Evolutionary conservation across 2,329 filamentous ascomycete genomes (phyloP), one percentile per base, ranked within the genome.

Genomic region (Fusarium floridanum): DNA sequence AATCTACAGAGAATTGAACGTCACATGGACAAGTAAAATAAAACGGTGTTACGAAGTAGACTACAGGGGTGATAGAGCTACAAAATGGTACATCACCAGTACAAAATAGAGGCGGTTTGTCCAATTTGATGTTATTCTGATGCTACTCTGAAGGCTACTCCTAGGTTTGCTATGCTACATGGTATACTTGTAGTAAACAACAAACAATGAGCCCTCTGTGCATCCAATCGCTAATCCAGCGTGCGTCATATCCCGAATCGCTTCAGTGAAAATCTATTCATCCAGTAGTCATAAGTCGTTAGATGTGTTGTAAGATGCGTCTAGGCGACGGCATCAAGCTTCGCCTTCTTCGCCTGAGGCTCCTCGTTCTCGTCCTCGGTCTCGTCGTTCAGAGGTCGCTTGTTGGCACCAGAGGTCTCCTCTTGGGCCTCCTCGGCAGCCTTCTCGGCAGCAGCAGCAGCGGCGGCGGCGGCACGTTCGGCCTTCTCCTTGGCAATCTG

Each of bases 401-500:
- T 56, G 9, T n/a, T 37, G 37, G 24, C 17, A 8, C 59, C 20
- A 5, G 27, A 36, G 2, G 12, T 24, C 39, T 61, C 39, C 11
- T 48, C 27, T n/a, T 53, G 9, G 2, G 17, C 56, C 17, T 70
- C 27, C 43, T 67, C 11, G 9, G n/a, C 36, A 14, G 69, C 61
- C 48, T 53, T 29, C 24, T 53, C 16, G 32, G 41, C 50, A 29
- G 56, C 64, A 17, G 64, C 55, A 24, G 72, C 69, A 22, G 64
- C 55, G n/a, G 72, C 69, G 20, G 67, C 65, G 22, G 72, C 69
- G 27, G 67, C 73, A 34, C 59, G 57, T 59, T 74, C 64, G 5
- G 71, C 68, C 57, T 68, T 72, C 48, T 78, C 76, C 60, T 59
- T 76, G 16, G 64, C 67, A 34, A 73, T 67, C 24, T 77, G 64